A percentile compares a stretch with the other conserved stretches of the same genome.
These are phyloP conservation scores for Fusarium phyllophilum DNA, from an alignment of 2,329 filamentous ascomycete genomes.

Conservation along the genomic window DNA sequence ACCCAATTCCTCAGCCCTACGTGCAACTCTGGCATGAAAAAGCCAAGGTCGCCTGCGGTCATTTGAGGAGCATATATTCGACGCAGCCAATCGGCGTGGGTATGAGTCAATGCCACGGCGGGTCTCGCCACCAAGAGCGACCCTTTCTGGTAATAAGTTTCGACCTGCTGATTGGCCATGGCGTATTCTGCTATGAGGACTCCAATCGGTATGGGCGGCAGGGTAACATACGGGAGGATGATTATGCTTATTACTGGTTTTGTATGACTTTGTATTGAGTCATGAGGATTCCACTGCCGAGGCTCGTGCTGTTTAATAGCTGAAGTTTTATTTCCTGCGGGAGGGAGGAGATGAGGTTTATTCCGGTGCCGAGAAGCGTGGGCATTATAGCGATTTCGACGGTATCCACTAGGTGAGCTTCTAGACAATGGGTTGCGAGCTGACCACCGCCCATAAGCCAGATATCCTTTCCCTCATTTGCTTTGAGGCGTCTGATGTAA, in stretches of 20 bases:
- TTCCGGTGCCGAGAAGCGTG: conserved; percentile 37
- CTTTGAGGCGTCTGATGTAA: conserved; percentile 37
- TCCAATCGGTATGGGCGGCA: neutral
- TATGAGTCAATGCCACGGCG: conserved; percentile 10
- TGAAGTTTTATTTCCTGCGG: conserved; percentile 1
- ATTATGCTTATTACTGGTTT: neutral
- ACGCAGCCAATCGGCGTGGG: conserved; percentile 5
- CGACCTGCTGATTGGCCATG: neutral
- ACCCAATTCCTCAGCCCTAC: conserved; percentile 8
- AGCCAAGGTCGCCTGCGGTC: neutral
- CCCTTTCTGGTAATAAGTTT: neutral
- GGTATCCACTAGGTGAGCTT: conserved; percentile 45
- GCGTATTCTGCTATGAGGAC: neutral
- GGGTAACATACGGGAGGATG: neutral
- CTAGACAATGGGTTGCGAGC: conserved; percentile 44
- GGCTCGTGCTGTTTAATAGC: conserved; percentile 9
- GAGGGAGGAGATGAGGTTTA: conserved; percentile 32
- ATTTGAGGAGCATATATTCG: conserved; percentile 4
- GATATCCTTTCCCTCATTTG: conserved; percentile 40
- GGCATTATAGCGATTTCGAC: conserved; percentile 46
- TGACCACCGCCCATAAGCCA: conserved; percentile 52
- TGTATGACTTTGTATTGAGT: conserved; percentile 21
- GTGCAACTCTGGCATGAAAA: neutral
- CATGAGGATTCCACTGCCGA: conserved; percentile 39
- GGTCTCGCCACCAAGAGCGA: conserved; percentile 6